Conservation (phyloP, 306 rosid species). For the Oxytropis ochrocephala region DNA sequence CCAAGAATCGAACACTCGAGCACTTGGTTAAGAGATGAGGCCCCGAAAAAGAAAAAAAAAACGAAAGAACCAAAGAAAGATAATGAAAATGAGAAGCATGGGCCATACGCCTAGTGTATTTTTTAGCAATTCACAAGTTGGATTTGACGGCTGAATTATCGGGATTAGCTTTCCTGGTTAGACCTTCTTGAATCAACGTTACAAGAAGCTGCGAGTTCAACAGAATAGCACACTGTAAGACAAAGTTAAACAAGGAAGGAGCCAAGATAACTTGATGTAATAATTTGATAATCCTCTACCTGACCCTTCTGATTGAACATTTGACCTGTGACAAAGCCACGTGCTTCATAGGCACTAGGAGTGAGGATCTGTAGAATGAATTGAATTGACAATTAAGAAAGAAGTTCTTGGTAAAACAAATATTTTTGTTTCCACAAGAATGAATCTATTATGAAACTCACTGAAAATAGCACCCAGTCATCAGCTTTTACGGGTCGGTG, state of each 20-base stretch:
- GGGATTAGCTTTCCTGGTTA: conserved; percentile 38
- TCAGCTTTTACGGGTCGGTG: conserved; percentile 86
- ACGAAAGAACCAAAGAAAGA: neutral
- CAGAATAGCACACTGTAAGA: conserved; percentile 11
- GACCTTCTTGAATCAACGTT: conserved; percentile 80
- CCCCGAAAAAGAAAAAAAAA: neutral
- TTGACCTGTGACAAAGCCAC: conserved; percentile 61
- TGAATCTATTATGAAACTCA: conserved; percentile 30
- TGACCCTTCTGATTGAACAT: conserved; percentile 88
- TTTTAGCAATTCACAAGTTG: conserved; percentile 44
- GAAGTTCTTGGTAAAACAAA: neutral
- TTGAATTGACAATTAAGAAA: conserved; percentile 2
- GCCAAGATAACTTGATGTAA: neutral
- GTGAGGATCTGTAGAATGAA: conserved; percentile 42
- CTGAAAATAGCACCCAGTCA: conserved; percentile 80
- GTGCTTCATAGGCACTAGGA: conserved; percentile 55
- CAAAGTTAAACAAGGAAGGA: neutral
- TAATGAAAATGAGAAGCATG: neutral
- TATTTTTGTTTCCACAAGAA: neutral
- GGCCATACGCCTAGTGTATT: neutral
- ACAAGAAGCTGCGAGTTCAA: conserved; percentile 42
- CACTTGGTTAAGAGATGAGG: too few relatives aligned
- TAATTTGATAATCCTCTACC: conserved; percentile 36
- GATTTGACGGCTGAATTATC: conserved; percentile 31
- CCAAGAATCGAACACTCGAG: too few relatives aligned